Conservation (phyloP, 768 basidiomycete species). For the Serendipita vermifera region DNA sequence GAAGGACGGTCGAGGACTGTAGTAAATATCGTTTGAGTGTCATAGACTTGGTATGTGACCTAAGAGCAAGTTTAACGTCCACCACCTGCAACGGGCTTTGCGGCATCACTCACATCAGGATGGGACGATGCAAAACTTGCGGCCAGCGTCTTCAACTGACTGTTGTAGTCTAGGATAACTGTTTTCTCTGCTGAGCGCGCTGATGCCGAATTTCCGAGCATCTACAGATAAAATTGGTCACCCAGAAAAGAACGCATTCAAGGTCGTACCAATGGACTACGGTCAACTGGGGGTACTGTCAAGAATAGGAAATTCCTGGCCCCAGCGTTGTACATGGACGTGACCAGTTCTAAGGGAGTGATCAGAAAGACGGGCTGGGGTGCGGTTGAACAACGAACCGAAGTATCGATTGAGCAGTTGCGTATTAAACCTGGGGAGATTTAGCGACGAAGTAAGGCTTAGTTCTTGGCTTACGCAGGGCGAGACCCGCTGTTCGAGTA, state of each 20-base stretch:
- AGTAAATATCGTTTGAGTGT: constrained; percentile 37
- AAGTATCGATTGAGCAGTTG: constrained; percentile 38
- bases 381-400: neutral
- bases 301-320: constrained; percentile 52
- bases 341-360: constrained; percentile 18
- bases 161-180: constrained; percentile 42
- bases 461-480: too few species aligned
- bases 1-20: constrained; percentile 36
- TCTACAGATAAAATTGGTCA: constrained; percentile 28
- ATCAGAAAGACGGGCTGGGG: neutral
- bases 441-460: neutral
- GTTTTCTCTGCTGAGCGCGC: constrained; percentile 31
- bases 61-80: too few species aligned
- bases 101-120: constrained; percentile 32
- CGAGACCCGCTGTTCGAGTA: too few species aligned
- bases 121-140: constrained; percentile 32
- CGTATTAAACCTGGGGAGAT: constrained; percentile 33
- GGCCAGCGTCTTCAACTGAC: constrained; percentile 32
- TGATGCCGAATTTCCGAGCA: constrained; percentile 32
- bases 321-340: constrained; percentile 31
- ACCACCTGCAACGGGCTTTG: too few species aligned
- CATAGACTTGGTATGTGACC: constrained; percentile 39
- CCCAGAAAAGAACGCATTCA: too few species aligned
- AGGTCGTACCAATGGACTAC: constrained; percentile 40
- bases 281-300: constrained; percentile 45